These are phyloP conservation scores for Clarireedia sp. DNA, from an alignment of 2,329 filamentous ascomycete genomes.

Conservation along the genomic window DNA sequence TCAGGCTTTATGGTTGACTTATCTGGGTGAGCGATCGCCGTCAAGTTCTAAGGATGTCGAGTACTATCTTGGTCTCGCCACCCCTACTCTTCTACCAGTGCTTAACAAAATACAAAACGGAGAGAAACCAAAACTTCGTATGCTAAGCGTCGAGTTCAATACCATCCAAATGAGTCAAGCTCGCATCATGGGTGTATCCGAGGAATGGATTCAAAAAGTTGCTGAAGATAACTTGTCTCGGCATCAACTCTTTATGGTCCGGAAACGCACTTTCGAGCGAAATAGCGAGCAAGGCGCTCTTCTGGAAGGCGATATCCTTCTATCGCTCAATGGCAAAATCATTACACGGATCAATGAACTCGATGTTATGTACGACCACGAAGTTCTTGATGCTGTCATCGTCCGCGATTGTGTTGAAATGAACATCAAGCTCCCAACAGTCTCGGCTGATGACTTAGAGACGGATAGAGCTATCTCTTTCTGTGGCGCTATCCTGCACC, in stretches of 20 bases:
- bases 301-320: constrained; percentile 83
- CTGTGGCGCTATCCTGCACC: constrained; percentile 88
- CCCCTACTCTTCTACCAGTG: constrained; percentile 82
- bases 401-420: constrained; percentile 79
- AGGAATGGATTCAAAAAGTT: constrained; percentile 91
- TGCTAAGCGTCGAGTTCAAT: constrained; percentile 89
- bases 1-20: constrained; percentile 93
- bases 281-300: constrained; percentile 57
- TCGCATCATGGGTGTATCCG: constrained; percentile 91
- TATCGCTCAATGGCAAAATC: constrained; percentile 83
- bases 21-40: constrained; percentile 79
- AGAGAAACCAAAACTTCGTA: constrained; percentile 71
- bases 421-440: constrained; percentile 69
- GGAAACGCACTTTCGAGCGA: constrained; percentile 71
- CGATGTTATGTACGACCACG: constrained; percentile 92
- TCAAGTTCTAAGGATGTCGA: constrained; percentile 83
- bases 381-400: constrained; percentile 73
- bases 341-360: constrained; percentile 90
- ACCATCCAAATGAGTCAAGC: constrained; percentile 96
- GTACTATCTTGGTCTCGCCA: constrained; percentile 88
- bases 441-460: constrained; percentile 82
- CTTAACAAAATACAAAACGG: constrained; percentile 77
- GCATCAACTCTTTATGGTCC: constrained; percentile 97
- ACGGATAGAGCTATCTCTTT: constrained; percentile 89
- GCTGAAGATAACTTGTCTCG: constrained; percentile 81